A percentile compares a stretch with the other conserved stretches of the same genome.
Conservation (phyloP, 2,329 filamentous ascomycete species). For the Aspergillus niger region DNA sequence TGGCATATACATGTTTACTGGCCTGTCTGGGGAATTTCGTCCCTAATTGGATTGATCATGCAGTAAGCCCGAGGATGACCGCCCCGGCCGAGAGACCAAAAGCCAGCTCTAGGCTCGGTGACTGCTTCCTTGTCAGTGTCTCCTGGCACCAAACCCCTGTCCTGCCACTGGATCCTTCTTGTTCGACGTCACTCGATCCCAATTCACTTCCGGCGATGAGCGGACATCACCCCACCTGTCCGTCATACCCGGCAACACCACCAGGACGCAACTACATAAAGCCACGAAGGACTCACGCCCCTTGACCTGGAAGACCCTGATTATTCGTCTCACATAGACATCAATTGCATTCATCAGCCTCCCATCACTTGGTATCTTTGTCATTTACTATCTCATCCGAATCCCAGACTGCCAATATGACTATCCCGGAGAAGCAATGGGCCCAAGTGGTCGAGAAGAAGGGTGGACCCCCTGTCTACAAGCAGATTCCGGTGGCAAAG, state of each 20-base stretch:
- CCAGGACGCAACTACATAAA: neutral
- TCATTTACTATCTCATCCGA: neutral
- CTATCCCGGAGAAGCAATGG: constrained; percentile 82
- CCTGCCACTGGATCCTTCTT: neutral
- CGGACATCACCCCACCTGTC: constrained; percentile 4
- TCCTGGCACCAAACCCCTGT: neutral
- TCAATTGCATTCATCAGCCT: neutral
- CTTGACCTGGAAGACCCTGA: neutral
- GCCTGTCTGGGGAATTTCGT: neutral
- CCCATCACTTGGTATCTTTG: neutral
- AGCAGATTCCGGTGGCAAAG: constrained; percentile 71
- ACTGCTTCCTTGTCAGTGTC: neutral
- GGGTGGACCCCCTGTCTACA: constrained; percentile 63
- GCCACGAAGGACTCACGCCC: neutral
- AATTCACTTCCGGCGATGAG: neutral
- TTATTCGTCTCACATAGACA: neutral
- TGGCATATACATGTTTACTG: neutral
- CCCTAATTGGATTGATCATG: neutral
- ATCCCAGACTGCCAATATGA: constrained; percentile 20
- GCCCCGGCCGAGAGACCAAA: no score
- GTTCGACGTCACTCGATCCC: neutral
- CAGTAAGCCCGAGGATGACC: neutral
- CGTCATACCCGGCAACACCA: constrained; percentile 1
- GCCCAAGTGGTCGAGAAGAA: constrained; percentile 85
- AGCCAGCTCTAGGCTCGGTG: no score